A percentile compares a stretch with the other conserved stretches of the same genome.
These are phyloP conservation scores for Oenanthe sinensis DNA, from an alignment of 129 eudicot genomes.

Conservation along the genomic window DNA sequence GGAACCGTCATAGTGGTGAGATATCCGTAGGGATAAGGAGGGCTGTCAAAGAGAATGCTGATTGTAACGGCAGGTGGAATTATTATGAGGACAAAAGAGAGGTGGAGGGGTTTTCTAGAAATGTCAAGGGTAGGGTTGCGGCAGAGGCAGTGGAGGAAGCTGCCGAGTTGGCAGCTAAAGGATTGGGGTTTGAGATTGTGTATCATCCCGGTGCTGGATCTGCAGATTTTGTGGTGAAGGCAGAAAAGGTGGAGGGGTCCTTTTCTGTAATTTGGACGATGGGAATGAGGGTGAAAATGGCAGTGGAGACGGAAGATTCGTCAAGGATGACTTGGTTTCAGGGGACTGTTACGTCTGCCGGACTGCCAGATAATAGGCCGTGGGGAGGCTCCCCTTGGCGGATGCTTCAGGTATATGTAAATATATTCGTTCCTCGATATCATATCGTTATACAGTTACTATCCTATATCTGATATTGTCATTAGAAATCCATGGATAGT, in stretches of 20 bases:
- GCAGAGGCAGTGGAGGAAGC: conserved; percentile 28
- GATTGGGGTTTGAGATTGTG: conserved; percentile 35
- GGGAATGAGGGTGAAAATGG: conserved; percentile 47
- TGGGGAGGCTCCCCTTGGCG: conserved; percentile 68
- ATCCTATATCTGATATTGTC: not conserved
- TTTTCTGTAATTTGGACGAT: conserved; percentile 21
- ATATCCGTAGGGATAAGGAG: conserved; percentile 38
- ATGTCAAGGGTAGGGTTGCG: conserved; percentile 16
- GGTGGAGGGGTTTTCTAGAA: conserved; percentile 17
- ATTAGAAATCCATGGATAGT: not conserved
- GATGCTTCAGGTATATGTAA: conserved; percentile 60
- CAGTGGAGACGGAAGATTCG: conserved; percentile 42
- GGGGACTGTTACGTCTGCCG: conserved; percentile 34
- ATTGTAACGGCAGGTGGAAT: conserved; percentile 14
- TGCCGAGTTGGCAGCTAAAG: conserved; percentile 26
- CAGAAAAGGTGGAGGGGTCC: conserved; percentile 31
- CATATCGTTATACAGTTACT: not conserved
- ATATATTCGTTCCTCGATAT: not conserved
- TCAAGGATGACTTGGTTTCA: conserved; percentile 36
- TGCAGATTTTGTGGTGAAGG: conserved; percentile 51
- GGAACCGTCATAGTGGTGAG: conserved; percentile 22
- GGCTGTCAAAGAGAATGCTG: conserved; percentile 14
- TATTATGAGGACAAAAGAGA: conserved; percentile 9
- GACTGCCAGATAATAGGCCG: conserved; percentile 21
- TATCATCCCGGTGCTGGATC: conserved; percentile 49